Evolutionary conservation across 177 flowering plant species (phyloP), one percentile per base, ranked within the genome.

Genomic region (Telopea speciosissima): DNA sequence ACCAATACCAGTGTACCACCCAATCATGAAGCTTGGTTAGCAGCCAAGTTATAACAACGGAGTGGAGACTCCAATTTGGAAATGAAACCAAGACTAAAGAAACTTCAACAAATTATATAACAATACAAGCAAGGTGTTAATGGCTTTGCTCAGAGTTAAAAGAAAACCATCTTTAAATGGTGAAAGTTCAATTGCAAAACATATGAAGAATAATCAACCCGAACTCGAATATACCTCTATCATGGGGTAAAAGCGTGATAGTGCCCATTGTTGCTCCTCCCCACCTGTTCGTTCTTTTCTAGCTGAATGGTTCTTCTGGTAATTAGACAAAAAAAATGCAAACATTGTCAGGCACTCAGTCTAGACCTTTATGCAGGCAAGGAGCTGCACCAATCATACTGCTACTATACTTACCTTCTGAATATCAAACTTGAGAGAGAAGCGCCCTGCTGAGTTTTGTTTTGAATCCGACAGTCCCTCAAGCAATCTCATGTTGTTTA

Each of bases 191-290:
- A 16, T 16, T 14, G 59, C 59, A 54, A 16, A 17, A 16, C 1
- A 14, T 54, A 21, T 42, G 59, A 24, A 69, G 19, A 52, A 25
- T 62, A 60, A 14, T n/a, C 31, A 70, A 31, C 62, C 24, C 13
- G 17, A 19, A 54, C 40, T 23, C 12, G 68, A 33, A 22, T 10
- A 44, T 82, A 96, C 99, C 92, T 96, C 99, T 73, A 96, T 82
- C 82, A 96, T 80, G 26, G 98, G 99, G 73, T 91, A 96, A 83
- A 96, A 96, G 23, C 96, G 89, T 52, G 95, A 93, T 24, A 96
- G 75, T 69, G 86, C 90, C 98, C 98, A 96, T n/a, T 4, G 83
- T 75, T 81, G 31, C 4, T 80, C 85, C 81, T 87, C 90, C 80
- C 85, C 91, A 68, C 84, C 89, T 63, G 77, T 67, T 66, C 93